Evolutionary conservation across 2,329 filamentous ascomycete species (phyloP), one percentile per base, ranked within the genome.

Genomic region (Aspergillus versicolor): DNA sequence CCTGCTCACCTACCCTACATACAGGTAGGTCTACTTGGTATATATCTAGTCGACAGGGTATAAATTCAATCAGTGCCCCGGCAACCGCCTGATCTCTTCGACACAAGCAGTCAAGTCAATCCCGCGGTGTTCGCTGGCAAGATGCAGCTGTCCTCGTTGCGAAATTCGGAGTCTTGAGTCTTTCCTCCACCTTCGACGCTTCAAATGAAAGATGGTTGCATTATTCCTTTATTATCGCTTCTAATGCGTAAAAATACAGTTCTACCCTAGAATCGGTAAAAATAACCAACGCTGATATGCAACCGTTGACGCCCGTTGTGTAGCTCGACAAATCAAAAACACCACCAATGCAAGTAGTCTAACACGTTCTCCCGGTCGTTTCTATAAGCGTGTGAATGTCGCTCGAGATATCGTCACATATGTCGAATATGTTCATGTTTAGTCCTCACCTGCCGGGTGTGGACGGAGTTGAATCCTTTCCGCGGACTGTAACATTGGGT

Each of bases 291-390:
- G 49, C 50, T 41, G 40, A 54, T 49, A 54, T 54, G 50, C 44
- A 57, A 37, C 44, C 55, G 21, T 52, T 38, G n/a, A 57, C 55
- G 40, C 44, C 27, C 30, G 44, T 48, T n/a, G 44, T 45, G 44
- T 47, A 34, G 49, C 13, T 45, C 12, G 44, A 34, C 46, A 42
- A 30, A 30, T 43, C 40, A 38, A 32, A 19, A 57, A 57, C 55
- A 49, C 55, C 55, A 24, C 49, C 44, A 49, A 54, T 57, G 55
- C 55, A 49, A 54, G 30, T 57, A 32, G 15, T 53, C 42, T 53
- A 53, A 38, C 37, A 17, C 22, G 12, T 37, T 43, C 32, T 11
- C 51, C 51, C 37, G 30, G 9, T 7, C 27, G 12, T 32, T n/a
- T 40, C 21, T 24, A 49, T n/a, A 37, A 15, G 24, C 21, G 32